These are phyloP conservation scores for Leptographium flavum DNA, from an alignment of 2,329 filamentous ascomycete species.

Conservation along the genomic window DNA sequence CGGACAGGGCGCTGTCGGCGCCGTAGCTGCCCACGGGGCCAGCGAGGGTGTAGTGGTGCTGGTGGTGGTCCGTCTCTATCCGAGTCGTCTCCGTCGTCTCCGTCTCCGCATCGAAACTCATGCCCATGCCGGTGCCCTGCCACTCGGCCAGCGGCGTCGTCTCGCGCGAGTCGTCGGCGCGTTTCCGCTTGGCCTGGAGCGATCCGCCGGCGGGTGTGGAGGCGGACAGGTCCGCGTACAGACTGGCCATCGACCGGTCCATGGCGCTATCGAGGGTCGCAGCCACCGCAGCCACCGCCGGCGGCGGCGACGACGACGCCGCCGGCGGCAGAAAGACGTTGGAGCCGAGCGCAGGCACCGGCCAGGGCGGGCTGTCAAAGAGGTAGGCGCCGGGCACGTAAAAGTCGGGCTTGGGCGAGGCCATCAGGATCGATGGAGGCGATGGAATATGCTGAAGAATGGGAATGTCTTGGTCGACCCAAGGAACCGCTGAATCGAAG, in stretches of 20 bases:
- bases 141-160: constrained; percentile 21
- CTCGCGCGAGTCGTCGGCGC: constrained; percentile 18
- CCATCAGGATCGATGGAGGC: constrained; percentile 12
- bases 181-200: constrained; percentile 37
- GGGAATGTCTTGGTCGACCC: too few relatives aligned
- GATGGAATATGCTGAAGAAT: too few relatives aligned
- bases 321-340: constrained; percentile 20
- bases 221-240: constrained; percentile 21
- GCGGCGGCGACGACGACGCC: constrained; percentile 15
- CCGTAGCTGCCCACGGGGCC: constrained; percentile 23
- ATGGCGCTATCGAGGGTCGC: constrained; percentile 13
- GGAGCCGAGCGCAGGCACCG: constrained; percentile 16
- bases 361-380: constrained; percentile 13
- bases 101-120: too few relatives aligned
- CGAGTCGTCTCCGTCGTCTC: too few relatives aligned
- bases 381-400: constrained; percentile 19
- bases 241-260: constrained; percentile 22
- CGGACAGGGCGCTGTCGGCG: constrained; percentile 39
- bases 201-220: constrained; percentile 8
- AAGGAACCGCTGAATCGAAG: too few relatives aligned
- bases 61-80: too few relatives aligned
- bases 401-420: constrained; percentile 16
- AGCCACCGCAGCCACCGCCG: too few relatives aligned
- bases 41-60: constrained; percentile 35
- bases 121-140: constrained; percentile 16